Evolutionary conservation across 371 early-diverging fungal genomes (phyloP).

Genomic region (Syncephalastrum racemosum): DNA sequence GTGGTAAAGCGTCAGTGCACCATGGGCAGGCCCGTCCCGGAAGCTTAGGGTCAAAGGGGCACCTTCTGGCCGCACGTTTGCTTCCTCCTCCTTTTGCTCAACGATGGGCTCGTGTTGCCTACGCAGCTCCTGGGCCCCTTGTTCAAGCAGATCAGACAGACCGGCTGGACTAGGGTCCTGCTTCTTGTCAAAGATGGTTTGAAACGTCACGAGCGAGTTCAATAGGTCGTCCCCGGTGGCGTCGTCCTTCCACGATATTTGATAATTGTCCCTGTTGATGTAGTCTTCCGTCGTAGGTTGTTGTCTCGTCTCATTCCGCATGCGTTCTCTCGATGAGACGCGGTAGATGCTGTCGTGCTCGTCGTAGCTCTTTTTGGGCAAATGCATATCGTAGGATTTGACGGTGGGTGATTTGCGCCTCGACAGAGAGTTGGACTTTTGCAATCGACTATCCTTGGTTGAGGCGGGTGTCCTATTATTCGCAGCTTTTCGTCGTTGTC

Average conservation of each 20-base stretch:
- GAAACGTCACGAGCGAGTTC: constrained; percentile 35
- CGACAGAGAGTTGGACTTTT: constrained; percentile 11
- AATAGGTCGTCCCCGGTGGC: constrained; percentile 40
- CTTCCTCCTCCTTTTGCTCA: constrained; percentile 12
- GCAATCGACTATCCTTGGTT: constrained; percentile 3
- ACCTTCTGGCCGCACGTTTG: constrained; percentile 15
- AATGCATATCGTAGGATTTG: constrained; percentile 38
- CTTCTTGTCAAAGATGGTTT: constrained; percentile 39
- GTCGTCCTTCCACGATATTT: constrained; percentile 51
- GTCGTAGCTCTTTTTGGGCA: constrained; percentile 34
- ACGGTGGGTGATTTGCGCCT: constrained; percentile 40
- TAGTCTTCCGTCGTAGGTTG: neutral
- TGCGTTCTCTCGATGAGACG: neutral
- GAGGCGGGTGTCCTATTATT: constrained; percentile 5
- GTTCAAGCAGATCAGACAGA: constrained; percentile 40
- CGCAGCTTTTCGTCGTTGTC: constrained; percentile 36
- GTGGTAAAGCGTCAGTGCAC: constrained; percentile 45
- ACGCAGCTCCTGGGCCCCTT: constrained; percentile 27
- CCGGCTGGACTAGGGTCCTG: constrained; percentile 30
- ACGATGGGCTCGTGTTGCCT: constrained; percentile 16
- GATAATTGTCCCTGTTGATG: constrained; percentile 23
- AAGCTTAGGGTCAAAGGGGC: constrained; percentile 39
- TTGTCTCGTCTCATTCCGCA: neutral
- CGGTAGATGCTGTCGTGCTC: constrained; percentile 44
- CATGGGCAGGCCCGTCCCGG: constrained; percentile 38